Conservation (phyloP, 148 eudicot genomes). For the Rhododendron kiyosumense region DNA sequence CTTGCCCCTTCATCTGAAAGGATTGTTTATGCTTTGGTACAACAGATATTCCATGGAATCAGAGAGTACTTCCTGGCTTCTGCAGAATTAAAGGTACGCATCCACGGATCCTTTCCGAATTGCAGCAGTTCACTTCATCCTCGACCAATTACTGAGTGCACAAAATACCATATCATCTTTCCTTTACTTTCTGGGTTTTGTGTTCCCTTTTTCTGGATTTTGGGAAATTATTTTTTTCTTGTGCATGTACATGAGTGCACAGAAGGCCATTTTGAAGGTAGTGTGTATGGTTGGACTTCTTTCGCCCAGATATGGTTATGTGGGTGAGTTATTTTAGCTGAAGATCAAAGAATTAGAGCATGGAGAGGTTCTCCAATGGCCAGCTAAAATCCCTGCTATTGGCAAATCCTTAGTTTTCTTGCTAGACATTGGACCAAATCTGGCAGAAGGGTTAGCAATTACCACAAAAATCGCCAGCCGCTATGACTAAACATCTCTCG, state of each 20-base stretch:
- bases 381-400: not conserved
- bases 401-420: not conserved
- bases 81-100: constrained; percentile 75
- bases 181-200: not conserved
- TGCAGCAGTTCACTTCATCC: not conserved
- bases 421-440: not conserved
- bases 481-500: not conserved
- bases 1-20: constrained; percentile 98
- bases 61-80: constrained; percentile 97
- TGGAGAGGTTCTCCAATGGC: not conserved
- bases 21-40: constrained; percentile 91
- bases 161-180: not conserved
- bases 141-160: not conserved
- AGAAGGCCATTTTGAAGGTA: not conserved
- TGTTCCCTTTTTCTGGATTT: not conserved
- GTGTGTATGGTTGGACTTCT: not conserved
- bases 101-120: not conserved
- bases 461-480: not conserved
- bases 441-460: not conserved
- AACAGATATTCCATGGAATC: constrained; percentile 96
- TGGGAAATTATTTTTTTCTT: not conserved
- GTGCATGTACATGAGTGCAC: not conserved
- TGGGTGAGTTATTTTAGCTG: not conserved
- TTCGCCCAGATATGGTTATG: not conserved
- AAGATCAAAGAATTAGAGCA: not conserved